phyloP scores from a whole-genome alignment of 75 land plant genomes.

The Pinus taeda region DNA sequence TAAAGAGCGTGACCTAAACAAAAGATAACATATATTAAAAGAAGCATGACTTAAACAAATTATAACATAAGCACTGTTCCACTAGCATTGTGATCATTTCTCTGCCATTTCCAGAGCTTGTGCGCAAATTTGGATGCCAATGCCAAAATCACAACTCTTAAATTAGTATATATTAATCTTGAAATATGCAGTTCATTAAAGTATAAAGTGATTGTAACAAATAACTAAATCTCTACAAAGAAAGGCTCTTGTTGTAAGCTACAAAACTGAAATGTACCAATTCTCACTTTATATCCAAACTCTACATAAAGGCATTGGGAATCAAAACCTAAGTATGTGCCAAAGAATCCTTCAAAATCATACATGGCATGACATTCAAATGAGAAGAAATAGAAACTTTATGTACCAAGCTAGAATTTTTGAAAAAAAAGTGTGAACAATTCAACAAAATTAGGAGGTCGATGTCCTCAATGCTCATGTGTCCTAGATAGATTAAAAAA shows the following conservation, averaged over 20 bases:
- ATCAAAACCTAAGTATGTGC: too few relatives aligned
- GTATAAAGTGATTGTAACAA: not conserved
- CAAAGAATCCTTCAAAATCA: slow-evolving; percentile 5
- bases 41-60: not conserved
- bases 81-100: slow-evolving; percentile 50
- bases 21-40: too few relatives aligned
- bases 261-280: too few relatives aligned
- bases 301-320: too few relatives aligned
- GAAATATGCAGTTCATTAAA: slow-evolving; percentile 37
- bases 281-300: too few relatives aligned
- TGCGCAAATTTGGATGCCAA: slow-evolving; percentile 67
- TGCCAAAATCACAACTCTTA: slow-evolving; percentile 55
- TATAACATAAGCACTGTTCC: slow-evolving; percentile 38
- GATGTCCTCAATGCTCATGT: too few relatives aligned
- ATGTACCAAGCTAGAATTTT: too few relatives aligned
- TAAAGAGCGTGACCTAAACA: not conserved
- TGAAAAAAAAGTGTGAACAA: too few relatives aligned
- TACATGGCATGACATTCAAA: not conserved
- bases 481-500: too few relatives aligned
- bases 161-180: slow-evolving; percentile 69
- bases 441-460: too few relatives aligned
- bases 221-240: not conserved
- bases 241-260: too few relatives aligned
- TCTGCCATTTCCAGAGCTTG: slow-evolving; percentile 68
- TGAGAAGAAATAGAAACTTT: too few relatives aligned